Evolutionary conservation across 1,284 basidiomycete species (phyloP).

Genomic region (Caloboletus inedulis): DNA sequence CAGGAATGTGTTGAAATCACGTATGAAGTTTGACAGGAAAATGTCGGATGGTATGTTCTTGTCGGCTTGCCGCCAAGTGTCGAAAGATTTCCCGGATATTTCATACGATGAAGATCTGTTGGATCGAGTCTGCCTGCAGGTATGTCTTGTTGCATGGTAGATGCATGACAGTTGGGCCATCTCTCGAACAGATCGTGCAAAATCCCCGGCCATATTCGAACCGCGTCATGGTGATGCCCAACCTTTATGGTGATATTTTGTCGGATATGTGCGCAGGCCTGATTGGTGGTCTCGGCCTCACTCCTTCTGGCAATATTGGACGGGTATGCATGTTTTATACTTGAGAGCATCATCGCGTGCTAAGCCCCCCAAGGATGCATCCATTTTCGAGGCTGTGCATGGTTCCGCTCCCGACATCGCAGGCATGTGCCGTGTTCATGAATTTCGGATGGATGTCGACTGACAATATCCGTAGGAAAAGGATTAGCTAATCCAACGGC

Average conservation of each 20-base stretch:
- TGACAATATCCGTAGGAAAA: slow-evolving; percentile 60
- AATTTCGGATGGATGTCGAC: not conserved
- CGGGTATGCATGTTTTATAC: slow-evolving; percentile 50
- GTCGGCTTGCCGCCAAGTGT: slow-evolving; percentile 94
- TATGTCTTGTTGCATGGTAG: slow-evolving; percentile 30
- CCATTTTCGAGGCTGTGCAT: slow-evolving; percentile 99
- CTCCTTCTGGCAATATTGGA: slow-evolving; percentile 98
- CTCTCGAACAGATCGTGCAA: slow-evolving; percentile 69
- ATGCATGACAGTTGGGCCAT: slow-evolving; percentile 3
- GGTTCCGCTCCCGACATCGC: slow-evolving; percentile 91
- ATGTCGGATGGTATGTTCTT: slow-evolving; percentile 99
- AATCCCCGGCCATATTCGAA: slow-evolving; percentile 94
- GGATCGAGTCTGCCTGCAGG: slow-evolving; percentile 94
- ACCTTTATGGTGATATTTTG: slow-evolving; percentile 96
- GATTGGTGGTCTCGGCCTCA: slow-evolving; percentile 96
- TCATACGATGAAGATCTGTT: slow-evolving; percentile 96
- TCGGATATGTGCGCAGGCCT: slow-evolving; percentile 99
- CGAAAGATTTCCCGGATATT: slow-evolving; percentile 94
- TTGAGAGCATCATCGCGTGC: not conserved
- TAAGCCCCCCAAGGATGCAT: slow-evolving; percentile 72
- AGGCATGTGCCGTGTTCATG: slow-evolving; percentile 40
- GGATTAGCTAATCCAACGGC: slow-evolving; percentile 99
- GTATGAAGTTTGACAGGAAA: slow-evolving; percentile 60
- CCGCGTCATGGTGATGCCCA: slow-evolving; percentile 99
- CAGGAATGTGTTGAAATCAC: slow-evolving; percentile 1